These are phyloP conservation scores for Cercophora samala DNA, from an alignment of 495 filamentous ascomycete genomes.

Conservation along the genomic window DNA sequence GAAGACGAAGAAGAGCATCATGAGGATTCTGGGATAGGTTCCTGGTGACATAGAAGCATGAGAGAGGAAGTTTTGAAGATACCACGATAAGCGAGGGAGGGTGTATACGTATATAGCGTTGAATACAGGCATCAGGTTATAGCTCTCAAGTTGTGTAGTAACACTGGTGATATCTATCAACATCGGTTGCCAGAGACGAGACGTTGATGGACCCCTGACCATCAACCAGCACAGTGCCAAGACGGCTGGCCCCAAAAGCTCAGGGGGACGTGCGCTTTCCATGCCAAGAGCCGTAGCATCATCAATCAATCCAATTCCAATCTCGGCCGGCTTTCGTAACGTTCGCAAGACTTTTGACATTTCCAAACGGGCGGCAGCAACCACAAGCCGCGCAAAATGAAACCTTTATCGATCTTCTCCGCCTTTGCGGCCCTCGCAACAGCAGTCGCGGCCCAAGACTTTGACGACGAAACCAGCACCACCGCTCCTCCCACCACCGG, in stretches of 20 bases:
- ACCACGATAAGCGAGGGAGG: neutral
- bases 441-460: conserved; percentile 16
- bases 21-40: neutral
- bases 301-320: neutral
- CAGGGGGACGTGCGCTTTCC: neutral
- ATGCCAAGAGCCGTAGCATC: neutral
- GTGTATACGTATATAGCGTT: neutral
- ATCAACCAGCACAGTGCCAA: neutral
- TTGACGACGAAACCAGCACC: conserved; percentile 8
- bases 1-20: neutral
- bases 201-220: neutral
- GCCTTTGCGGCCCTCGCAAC: conserved; percentile 33
- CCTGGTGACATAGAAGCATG: neutral
- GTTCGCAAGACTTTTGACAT: too few relatives aligned
- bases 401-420: conserved; percentile 16
- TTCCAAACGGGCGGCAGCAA: neutral
- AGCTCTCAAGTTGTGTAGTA: neutral
- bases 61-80: neutral
- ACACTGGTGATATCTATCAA: neutral
- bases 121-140: neutral
- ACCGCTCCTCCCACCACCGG: neutral
- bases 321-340: neutral
- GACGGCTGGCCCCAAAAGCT: neutral
- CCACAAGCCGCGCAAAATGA: conserved; percentile 18
- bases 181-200: neutral